phyloP scores from a whole-genome alignment of 306 rosid species.

The Arachis hypogaea region DNA sequence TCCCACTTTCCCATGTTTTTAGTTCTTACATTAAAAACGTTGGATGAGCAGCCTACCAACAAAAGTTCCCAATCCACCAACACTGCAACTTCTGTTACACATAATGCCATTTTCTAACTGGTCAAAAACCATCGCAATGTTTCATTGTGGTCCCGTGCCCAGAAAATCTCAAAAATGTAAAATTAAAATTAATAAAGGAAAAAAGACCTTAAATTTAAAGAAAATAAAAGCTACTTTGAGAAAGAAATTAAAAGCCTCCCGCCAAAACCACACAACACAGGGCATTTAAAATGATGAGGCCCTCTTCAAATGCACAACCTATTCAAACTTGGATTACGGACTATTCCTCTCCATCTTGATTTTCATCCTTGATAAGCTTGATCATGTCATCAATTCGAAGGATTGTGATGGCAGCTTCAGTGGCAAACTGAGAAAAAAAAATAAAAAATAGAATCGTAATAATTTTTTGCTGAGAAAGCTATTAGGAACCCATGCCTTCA shows the following conservation, averaged over 20 bases:
- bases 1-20: slow-evolving; percentile 9
- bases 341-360: slow-evolving; percentile 63
- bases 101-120: slow-evolving; percentile 8
- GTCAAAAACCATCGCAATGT: slow-evolving; percentile 23
- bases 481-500: neutral
- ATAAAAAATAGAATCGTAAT: neutral
- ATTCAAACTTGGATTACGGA: slow-evolving; percentile 22
- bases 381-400: slow-evolving; percentile 99
- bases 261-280: slow-evolving; percentile 35
- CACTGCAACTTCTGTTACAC: slow-evolving; percentile 33
- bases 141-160: slow-evolving; percentile 15
- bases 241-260: slow-evolving; percentile 31
- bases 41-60: neutral
- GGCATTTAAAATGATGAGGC: slow-evolving; percentile 33
- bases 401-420: slow-evolving; percentile 96
- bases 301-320: slow-evolving; percentile 42
- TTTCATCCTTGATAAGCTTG: slow-evolving; percentile 87
- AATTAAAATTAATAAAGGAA: neutral
- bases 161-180: slow-evolving; percentile 1
- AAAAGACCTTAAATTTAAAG: neutral
- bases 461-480: neutral
- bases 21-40: slow-evolving; percentile 10
- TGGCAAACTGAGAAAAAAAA: slow-evolving; percentile 69
- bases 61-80: slow-evolving; percentile 36
- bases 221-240: neutral